Evolutionary conservation across 2,329 filamentous ascomycete genomes (phyloP).

Genomic region (Hypoxylon rubiginosum): DNA sequence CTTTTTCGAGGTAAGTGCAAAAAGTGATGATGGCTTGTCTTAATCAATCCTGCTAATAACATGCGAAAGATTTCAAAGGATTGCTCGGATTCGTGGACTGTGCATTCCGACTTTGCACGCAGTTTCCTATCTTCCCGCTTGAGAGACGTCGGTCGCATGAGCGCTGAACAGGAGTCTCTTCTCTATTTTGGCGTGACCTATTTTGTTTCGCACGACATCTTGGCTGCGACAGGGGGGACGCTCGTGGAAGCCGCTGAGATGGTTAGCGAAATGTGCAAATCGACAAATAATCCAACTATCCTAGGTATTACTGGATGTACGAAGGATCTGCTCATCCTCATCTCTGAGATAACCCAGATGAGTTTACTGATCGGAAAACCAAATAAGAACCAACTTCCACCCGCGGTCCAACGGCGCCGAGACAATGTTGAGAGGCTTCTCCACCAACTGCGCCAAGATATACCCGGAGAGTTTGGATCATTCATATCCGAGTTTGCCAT

Average conservation of each 20-base stretch:
- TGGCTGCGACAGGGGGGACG: conserved; percentile 37
- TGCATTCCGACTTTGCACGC: conserved; percentile 47
- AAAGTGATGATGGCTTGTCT: background rate
- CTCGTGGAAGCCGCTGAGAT: conserved; percentile 24
- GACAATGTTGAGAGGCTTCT: conserved; percentile 37
- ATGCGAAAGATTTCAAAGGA: conserved; percentile 43
- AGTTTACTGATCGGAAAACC: conserved; percentile 17
- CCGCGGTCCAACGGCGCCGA: conserved; percentile 30
- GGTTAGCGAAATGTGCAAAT: conserved; percentile 33
- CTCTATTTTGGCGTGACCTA: conserved; percentile 48
- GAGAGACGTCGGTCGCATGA: conserved; percentile 25
- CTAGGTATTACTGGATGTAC: conserved; percentile 37
- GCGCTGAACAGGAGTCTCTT: conserved; percentile 39
- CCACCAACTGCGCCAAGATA: conserved; percentile 31
- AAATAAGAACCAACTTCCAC: conserved; percentile 3
- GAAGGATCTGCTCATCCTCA: conserved; percentile 37
- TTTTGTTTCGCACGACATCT: conserved; percentile 41
- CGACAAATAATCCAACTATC: conserved; percentile 31
- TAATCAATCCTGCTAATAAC: conserved; percentile 14
- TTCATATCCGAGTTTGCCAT: conserved; percentile 29
- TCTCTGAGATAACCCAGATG: conserved; percentile 41
- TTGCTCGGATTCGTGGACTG: conserved; percentile 48
- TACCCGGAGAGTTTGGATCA: conserved; percentile 31
- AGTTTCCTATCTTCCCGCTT: conserved; percentile 35
- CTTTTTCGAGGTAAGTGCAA: conserved; percentile 45